Evolutionary conservation across 139 green algal species (phyloP).

Genomic region (Bryopsis sp.): DNA sequence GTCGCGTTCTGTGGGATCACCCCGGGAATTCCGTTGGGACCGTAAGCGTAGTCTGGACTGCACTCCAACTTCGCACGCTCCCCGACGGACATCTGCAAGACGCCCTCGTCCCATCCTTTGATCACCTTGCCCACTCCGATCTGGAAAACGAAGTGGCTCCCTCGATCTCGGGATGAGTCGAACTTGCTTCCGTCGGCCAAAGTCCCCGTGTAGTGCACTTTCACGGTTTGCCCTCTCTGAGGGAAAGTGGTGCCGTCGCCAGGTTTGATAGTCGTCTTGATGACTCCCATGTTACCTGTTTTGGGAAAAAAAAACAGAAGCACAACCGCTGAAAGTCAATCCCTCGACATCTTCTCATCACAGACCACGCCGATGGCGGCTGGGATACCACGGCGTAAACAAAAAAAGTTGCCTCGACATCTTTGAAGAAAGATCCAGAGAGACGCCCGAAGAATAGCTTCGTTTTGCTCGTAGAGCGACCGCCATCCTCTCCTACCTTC

Average conservation of each 20-base stretch:
- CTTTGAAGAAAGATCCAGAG: no score
- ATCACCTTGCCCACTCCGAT: slow-evolving; percentile 29
- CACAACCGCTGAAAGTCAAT: no score
- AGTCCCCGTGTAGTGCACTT: slow-evolving; percentile 27
- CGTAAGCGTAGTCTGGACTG: slow-evolving; percentile 47
- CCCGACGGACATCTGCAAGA: slow-evolving; percentile 50
- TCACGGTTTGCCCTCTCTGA: slow-evolving; percentile 13
- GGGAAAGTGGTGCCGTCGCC: slow-evolving; percentile 21
- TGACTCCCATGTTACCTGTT: slow-evolving; percentile 27
- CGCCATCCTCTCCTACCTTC: no score
- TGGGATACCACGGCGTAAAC: no score
- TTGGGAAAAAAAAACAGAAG: no score
- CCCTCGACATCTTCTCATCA: no score
- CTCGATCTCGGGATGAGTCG: slow-evolving; percentile 12
- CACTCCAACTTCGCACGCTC: slow-evolving; percentile 49
- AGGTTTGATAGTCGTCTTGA: slow-evolving; percentile 9
- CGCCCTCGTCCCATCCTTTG: slow-evolving; percentile 55
- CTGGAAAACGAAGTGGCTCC: background rate
- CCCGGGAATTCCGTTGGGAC: background rate
- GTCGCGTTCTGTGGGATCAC: slow-evolving; percentile 53
- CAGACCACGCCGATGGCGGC: no score
- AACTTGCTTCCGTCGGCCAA: slow-evolving; percentile 12
- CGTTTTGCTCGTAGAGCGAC: no score
- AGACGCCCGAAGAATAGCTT: no score
- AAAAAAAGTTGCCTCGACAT: no score